Percentiles rank a stretch among this genome's conserved stretches.
These are phyloP conservation scores for Populus nigra DNA, from an alignment of 345 rosid species.

Conservation along the genomic window DNA sequence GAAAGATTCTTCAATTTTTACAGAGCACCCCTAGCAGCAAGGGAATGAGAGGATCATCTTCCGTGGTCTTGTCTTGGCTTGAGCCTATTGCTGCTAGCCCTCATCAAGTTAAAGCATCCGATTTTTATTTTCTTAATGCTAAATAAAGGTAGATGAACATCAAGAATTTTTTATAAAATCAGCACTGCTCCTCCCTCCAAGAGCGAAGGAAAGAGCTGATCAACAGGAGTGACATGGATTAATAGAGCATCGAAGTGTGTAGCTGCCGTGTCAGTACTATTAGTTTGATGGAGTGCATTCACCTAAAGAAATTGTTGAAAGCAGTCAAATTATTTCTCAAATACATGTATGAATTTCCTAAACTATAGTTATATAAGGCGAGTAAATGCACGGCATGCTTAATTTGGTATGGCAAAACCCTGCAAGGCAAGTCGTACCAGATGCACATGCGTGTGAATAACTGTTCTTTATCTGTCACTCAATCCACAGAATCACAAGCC, in stretches of 20 bases:
- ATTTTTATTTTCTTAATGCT: too few relatives aligned
- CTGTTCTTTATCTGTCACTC: neutral
- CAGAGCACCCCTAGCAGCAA: neutral
- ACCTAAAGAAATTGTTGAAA: neutral
- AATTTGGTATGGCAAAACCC: neutral
- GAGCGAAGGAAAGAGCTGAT: too few relatives aligned
- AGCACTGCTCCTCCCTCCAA: too few relatives aligned
- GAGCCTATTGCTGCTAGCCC: neutral
- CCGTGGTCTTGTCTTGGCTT: neutral
- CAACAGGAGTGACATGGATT: too few relatives aligned
- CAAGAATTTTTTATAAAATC: too few relatives aligned
- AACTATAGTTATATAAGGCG: neutral
- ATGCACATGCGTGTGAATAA: neutral
- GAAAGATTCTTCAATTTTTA: neutral
- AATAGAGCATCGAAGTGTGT: neutral
- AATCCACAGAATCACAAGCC: neutral
- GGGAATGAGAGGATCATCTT: neutral
- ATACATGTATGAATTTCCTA: too few relatives aligned
- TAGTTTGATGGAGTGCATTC: neutral
- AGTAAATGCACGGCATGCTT: neutral
- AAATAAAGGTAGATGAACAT: too few relatives aligned
- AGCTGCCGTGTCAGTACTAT: neutral
- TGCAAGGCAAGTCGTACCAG: neutral
- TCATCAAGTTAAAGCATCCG: neutral
- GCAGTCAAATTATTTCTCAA: neutral